Conservation (phyloP, 768 basidiomycete genomes). For the Candolleomyces eurysporus region DNA sequence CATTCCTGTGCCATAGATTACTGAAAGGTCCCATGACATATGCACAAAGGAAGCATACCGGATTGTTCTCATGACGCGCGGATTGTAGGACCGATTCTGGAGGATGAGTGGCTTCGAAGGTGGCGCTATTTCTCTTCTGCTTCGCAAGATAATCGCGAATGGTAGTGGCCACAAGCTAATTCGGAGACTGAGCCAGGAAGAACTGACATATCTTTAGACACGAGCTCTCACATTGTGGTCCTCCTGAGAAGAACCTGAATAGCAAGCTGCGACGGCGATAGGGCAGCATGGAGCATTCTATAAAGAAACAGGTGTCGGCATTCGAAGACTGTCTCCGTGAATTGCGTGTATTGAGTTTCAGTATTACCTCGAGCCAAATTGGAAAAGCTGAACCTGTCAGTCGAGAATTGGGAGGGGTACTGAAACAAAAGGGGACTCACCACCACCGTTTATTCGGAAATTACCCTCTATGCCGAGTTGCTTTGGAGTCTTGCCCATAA, state of each 20-base stretch:
- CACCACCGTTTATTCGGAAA: conserved; percentile 69
- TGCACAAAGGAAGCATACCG: conserved; percentile 16
- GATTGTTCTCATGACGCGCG: conserved; percentile 25
- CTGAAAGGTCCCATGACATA: not conserved
- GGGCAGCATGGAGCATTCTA: conserved; percentile 85
- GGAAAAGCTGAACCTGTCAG: conserved; percentile 60
- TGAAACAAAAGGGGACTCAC: conserved; percentile 40
- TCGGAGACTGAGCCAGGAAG: not conserved
- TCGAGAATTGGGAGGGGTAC: conserved; percentile 3
- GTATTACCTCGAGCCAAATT: conserved; percentile 72
- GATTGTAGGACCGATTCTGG: conserved; percentile 18
- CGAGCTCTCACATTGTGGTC: conserved; percentile 64
- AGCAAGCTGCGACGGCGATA: conserved; percentile 74
- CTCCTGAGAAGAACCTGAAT: conserved; percentile 78
- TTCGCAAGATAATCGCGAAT: conserved; percentile 73
- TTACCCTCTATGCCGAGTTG: conserved; percentile 71
- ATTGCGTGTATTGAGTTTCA: conserved; percentile 6
- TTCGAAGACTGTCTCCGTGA: not conserved
- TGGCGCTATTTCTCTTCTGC: conserved; percentile 37
- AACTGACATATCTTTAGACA: not conserved
- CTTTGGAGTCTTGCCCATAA: conserved; percentile 74
- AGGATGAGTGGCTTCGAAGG: conserved; percentile 33
- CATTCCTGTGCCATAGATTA: not conserved
- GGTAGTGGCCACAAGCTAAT: conserved; percentile 62
- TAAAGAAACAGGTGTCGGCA: not conserved